These are phyloP conservation scores for Pleomassaria siparia DNA, from an alignment of 2,329 filamentous ascomycete genomes.

Conservation along the genomic window DNA sequence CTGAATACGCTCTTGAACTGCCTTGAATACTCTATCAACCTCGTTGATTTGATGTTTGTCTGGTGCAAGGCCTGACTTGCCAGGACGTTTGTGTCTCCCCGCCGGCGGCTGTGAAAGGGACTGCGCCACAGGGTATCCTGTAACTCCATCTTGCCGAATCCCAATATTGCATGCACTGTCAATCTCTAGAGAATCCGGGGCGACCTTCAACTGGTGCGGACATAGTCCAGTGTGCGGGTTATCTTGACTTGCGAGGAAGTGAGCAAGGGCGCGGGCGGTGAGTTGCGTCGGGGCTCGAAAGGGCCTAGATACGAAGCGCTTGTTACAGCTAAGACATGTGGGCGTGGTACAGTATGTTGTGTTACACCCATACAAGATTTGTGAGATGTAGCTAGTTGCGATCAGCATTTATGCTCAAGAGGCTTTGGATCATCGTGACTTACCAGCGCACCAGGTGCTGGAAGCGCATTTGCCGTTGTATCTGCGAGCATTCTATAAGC, in stretches of 20 bases:
- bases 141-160: neutral
- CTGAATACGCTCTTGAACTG: slow-evolving; percentile 29
- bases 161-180: slow-evolving; percentile 8
- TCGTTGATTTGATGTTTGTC: neutral
- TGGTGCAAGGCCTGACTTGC: neutral
- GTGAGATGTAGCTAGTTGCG: slow-evolving; percentile 67
- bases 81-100: neutral
- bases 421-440: slow-evolving; percentile 11
- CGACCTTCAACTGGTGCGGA: slow-evolving; percentile 46
- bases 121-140: neutral
- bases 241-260: slow-evolving; percentile 78
- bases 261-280: slow-evolving; percentile 78
- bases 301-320: slow-evolving; percentile 66
- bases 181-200: slow-evolving; percentile 29
- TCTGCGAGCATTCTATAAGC: slow-evolving; percentile 32
- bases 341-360: slow-evolving; percentile 68
- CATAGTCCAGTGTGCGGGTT: slow-evolving; percentile 73
- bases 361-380: slow-evolving; percentile 81
- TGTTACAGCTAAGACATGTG: slow-evolving; percentile 79
- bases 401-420: slow-evolving; percentile 10
- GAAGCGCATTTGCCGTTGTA: slow-evolving; percentile 30
- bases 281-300: slow-evolving; percentile 77
- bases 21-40: slow-evolving; percentile 10
- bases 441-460: slow-evolving; percentile 37
- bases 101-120: neutral